Conservation (phyloP, 169 alveolate species). For the Theileria sp. region DNA sequence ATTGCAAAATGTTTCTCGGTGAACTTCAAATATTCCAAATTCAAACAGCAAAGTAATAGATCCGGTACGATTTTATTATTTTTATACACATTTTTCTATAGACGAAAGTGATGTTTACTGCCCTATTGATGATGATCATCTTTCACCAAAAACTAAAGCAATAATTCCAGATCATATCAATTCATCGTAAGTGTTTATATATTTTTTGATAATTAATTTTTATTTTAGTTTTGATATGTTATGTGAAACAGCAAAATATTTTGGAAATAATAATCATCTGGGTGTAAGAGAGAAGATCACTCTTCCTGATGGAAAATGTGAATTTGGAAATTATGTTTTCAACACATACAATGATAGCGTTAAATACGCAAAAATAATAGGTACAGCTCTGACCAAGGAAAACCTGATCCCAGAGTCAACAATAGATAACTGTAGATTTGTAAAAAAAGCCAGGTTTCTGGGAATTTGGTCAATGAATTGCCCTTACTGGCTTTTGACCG, state of each 20-base stretch:
- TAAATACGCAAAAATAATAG: constrained; percentile 30
- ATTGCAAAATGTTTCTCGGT: not conserved
- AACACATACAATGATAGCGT: constrained; percentile 27
- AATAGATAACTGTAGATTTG: constrained; percentile 21
- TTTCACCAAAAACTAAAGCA: not conserved
- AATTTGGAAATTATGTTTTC: constrained; percentile 49
- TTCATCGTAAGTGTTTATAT: constrained; percentile 34
- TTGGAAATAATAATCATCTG: constrained; percentile 32
- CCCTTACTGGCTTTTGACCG: constrained; percentile 74
- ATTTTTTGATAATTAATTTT: not conserved
- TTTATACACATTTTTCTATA: constrained; percentile 3
- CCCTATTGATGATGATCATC: constrained; percentile 13
- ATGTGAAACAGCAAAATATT: constrained; percentile 15
- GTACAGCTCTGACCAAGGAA: constrained; percentile 53
- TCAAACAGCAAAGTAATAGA: constrained; percentile 12
- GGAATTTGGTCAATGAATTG: constrained; percentile 78
- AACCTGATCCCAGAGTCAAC: constrained; percentile 19
- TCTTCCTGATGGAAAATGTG: constrained; percentile 28
- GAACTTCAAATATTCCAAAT: constrained; percentile 33
- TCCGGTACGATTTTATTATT: constrained; percentile 22
- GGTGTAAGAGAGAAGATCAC: constrained; percentile 41
- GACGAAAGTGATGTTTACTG: constrained; percentile 64
- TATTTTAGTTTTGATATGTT: constrained; percentile 50
- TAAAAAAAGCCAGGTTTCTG: constrained; percentile 57
- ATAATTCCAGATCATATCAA: constrained; percentile 40